These are phyloP conservation scores for Aegilops longissima DNA, from an alignment of 176 grass and related monocot genomes.

Conservation along the genomic window DNA sequence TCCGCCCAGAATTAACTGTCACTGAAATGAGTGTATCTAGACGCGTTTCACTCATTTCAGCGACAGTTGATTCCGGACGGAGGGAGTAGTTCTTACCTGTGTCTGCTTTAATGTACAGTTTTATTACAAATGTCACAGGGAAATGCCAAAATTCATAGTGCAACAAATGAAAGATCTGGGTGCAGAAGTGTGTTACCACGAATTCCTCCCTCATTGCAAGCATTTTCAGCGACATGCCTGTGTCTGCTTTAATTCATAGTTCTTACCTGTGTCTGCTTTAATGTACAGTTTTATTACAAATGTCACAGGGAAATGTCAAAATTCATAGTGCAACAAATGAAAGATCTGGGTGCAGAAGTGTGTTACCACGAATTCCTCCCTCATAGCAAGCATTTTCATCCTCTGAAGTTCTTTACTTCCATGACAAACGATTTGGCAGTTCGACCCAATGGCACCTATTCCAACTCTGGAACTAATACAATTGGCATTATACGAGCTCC, in stretches of 20 bases:
- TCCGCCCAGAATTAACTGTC: no score
- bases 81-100: neutral
- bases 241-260: neutral
- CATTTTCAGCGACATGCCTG: slow-evolving; percentile 30
- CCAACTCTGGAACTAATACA: slow-evolving; percentile 60
- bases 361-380: slow-evolving; percentile 80
- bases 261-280: neutral
- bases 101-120: neutral
- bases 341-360: slow-evolving; percentile 73
- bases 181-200: slow-evolving; percentile 81
- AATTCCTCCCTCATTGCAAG: slow-evolving; percentile 55
- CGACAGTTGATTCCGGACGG: no score
- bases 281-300: slow-evolving; percentile 2
- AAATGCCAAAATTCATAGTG: slow-evolving; percentile 59
- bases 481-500: slow-evolving; percentile 86
- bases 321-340: slow-evolving; percentile 63
- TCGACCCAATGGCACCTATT: slow-evolving; percentile 38
- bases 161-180: slow-evolving; percentile 63
- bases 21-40: no score
- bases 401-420: slow-evolving; percentile 82
- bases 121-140: slow-evolving; percentile 46
- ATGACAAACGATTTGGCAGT: slow-evolving; percentile 33
- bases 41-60: no score
- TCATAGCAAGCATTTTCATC: slow-evolving; percentile 50
- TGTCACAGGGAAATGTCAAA: slow-evolving; percentile 61